A percentile compares a stretch with the other conserved stretches of the same genome.
phyloP scores from a whole-genome alignment of 139 green algal genomes.

The Micractinium sp. region DNA sequence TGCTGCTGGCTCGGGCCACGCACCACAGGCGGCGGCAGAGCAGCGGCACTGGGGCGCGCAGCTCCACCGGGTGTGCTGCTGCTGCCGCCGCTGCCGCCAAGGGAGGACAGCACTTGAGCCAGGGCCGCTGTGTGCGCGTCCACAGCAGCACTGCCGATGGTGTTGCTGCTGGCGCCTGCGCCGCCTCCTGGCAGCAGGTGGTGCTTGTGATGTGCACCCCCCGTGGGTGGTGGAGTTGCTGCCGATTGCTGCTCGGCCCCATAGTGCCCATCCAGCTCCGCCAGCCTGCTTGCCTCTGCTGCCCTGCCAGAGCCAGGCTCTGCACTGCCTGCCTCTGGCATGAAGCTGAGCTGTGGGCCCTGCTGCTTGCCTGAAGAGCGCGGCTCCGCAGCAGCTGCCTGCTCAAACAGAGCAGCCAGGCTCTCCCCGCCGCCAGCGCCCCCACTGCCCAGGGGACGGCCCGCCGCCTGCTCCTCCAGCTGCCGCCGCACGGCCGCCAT shows the following conservation, averaged over 20 bases:
- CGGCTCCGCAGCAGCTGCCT: neutral
- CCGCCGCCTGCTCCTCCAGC: neutral
- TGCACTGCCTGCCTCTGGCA: neutral
- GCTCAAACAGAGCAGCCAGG: neutral
- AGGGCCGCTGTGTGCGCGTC: neutral
- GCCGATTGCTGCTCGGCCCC: too few species aligned
- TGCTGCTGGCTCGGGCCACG: constrained; percentile 3
- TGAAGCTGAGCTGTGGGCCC: neutral
- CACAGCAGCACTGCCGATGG: neutral
- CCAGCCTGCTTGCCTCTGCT: neutral
- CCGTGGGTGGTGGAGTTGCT: too few species aligned
- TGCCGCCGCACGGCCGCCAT: neutral
- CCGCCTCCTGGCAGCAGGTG: neutral
- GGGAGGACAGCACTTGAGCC: neutral
- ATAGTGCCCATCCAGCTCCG: neutral
- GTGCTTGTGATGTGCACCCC: too few species aligned
- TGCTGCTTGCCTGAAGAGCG: neutral
- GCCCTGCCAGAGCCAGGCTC: too few species aligned
- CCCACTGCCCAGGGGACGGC: neutral
- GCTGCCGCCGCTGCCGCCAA: neutral
- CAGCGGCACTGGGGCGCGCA: neutral
- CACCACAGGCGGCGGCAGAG: neutral
- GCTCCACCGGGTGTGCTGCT: neutral
- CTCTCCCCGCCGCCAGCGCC: neutral
- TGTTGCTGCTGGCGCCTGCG: neutral